Base-by-base conservation (phyloP, 2,329 filamentous ascomycete genomes). In the Ascochyta clinopodiicola region DNA sequence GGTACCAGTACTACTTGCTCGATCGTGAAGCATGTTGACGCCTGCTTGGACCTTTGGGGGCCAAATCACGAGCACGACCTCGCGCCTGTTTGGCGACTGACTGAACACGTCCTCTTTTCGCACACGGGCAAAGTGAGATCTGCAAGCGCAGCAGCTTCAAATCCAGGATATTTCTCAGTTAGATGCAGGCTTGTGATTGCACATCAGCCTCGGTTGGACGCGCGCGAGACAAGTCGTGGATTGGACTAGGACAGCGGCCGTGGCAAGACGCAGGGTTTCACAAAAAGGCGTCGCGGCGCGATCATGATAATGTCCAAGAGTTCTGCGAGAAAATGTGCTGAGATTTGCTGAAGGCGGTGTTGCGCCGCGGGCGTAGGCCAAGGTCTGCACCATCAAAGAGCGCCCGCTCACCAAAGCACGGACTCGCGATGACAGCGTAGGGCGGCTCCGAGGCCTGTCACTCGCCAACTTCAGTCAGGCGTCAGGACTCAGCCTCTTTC, bases 401-500 rank as follows among this genome's bases (percentile, higher is more conserved):
- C 22, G 47, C 17, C 31, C 38, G 37, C 15, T 35, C 32, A 17
- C 32, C 38, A 5, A 15, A 5, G 44, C 47, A 43, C 47, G 24
- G 47, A 17, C 47, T 38, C 24, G 6, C 9, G 19, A 45, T 45
- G 35, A 45, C 36, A 42, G 10, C 22, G 22, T 17, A 19, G 37
- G 44, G 5, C 36, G 35, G 24, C 29, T 42, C 45, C 52, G 45
- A 29, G 29, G 36, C 19, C 36, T 56, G 10, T 56, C 40, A 56
- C 37, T 50, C 46, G 50, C 15, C 44, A 35, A 21, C 43, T 25
- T 37, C 17, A 7, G 39, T 48, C 48, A 51, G 48, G 36, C 48
- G 27, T 44, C 44, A 45, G 10, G 22, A 40, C 54, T 48, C 54
- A 57, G 54, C 54, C 54, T 48, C 54, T 29, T 31, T 47, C n/a